A percentile compares a stretch with the other conserved stretches of the same genome.
Conservation (phyloP, 352 stramenopile genomes). For the Pythium rhizo-oryzae region DNA sequence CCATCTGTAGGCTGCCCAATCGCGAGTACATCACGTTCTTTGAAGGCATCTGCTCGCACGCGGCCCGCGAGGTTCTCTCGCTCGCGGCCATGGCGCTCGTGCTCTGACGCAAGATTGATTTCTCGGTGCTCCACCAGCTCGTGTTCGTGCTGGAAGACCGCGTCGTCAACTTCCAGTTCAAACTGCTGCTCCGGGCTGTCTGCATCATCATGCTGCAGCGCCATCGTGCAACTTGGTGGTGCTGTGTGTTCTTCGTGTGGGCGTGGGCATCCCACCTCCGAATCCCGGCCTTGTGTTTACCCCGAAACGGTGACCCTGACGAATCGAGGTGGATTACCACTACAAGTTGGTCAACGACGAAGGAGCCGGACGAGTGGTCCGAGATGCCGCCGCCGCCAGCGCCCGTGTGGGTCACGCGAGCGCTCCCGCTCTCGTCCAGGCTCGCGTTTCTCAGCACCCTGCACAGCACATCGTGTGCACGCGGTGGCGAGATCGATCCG, state of each 20-base stretch:
- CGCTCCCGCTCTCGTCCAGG: neutral
- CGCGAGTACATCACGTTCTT: slow-evolving; percentile 33
- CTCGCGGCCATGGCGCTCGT: slow-evolving; percentile 5
- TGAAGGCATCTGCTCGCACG: slow-evolving; percentile 11
- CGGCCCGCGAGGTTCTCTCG: slow-evolving; percentile 10
- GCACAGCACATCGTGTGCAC: neutral
- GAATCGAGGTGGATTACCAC: neutral
- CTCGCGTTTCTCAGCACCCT: neutral
- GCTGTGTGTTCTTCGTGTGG: too few relatives aligned
- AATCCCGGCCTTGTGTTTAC: too few relatives aligned
- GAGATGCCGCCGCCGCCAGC: too few relatives aligned
- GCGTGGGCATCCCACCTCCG: too few relatives aligned
- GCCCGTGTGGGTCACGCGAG: too few relatives aligned
- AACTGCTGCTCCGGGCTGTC: slow-evolving; percentile 20
- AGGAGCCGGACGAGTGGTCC: too few relatives aligned
- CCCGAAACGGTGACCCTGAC: neutral
- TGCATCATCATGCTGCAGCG: slow-evolving; percentile 19
- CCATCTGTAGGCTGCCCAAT: slow-evolving; percentile 28
- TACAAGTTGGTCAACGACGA: neutral
- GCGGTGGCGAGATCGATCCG: too few relatives aligned
- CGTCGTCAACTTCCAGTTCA: slow-evolving; percentile 20
- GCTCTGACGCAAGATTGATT: slow-evolving; percentile 7
- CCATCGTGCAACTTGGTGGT: slow-evolving; percentile 12
- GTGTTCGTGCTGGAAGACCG: slow-evolving; percentile 24
- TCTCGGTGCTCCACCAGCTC: slow-evolving; percentile 22